Percentiles rank a stretch among this genome's conserved stretches.
Conservation (phyloP, 228 moss, liverwort and hornwort genomes). For the Sphagnum magellanicum region DNA sequence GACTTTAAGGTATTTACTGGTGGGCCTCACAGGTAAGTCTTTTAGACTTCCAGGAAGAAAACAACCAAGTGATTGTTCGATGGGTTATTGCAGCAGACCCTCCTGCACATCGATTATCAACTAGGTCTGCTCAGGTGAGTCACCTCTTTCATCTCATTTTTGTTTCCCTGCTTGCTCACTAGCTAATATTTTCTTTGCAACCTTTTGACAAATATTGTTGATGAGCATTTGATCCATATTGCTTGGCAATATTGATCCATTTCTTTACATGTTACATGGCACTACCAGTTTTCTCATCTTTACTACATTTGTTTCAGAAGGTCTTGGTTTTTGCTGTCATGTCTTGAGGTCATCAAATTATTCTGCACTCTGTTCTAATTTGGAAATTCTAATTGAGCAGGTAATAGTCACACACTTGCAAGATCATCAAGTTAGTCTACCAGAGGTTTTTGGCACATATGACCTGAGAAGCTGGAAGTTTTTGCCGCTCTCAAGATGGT, state of each 20-base stretch:
- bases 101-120: constrained; percentile 21
- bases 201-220: neutral
- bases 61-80: constrained; percentile 26
- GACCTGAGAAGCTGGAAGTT: constrained; percentile 52
- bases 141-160: neutral
- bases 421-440: constrained; percentile 27
- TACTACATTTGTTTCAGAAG: neutral
- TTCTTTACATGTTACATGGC: neutral
- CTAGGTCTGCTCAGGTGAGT: constrained; percentile 32
- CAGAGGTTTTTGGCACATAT: constrained; percentile 44
- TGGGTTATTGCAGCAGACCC: constrained; percentile 26
- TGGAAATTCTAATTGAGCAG: constrained; percentile 10
- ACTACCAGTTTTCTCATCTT: neutral
- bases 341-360: neutral
- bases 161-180: no score
- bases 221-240: neutral
- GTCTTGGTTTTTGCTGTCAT: no score
- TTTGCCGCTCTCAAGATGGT: constrained; percentile 25
- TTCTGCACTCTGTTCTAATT: neutral
- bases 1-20: neutral
- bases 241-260: neutral
- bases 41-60: constrained; percentile 25
- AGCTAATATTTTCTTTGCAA: neutral
- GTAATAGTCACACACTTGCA: constrained; percentile 24
- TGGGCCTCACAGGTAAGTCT: constrained; percentile 21